Evolutionary conservation across 75 land plant genomes (phyloP).

Genomic region (Pinus tabuliformis): DNA sequence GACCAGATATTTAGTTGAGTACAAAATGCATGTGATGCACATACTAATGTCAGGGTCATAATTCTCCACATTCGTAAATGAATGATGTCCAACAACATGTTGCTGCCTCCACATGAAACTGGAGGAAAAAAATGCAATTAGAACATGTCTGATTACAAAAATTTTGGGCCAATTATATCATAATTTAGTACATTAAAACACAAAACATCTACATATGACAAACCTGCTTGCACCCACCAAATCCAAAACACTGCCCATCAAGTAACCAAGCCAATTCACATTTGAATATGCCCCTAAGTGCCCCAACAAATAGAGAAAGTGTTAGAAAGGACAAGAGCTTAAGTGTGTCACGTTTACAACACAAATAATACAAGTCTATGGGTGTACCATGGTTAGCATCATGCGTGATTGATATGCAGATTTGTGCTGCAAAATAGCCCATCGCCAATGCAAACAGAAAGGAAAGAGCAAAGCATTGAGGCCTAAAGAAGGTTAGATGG

Average conservation of each 20-base stretch:
- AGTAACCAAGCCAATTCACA: conserved; percentile 23
- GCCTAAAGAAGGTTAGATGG: conserved; percentile 30
- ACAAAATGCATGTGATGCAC: neutral
- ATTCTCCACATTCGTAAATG: conserved; percentile 46
- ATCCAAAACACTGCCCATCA: conserved; percentile 41
- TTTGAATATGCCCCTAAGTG: conserved; percentile 31
- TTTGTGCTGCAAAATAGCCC: conserved; percentile 47
- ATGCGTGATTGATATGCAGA: conserved; percentile 43
- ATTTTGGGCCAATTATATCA: no score
- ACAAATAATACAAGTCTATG: neutral
- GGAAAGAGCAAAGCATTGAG: conserved; percentile 21
- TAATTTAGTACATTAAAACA: no score
- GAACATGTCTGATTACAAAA: no score
- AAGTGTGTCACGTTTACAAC: no score
- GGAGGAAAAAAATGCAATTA: neutral
- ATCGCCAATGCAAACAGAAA: conserved; percentile 22
- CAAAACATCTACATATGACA: neutral
- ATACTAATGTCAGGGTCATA: conserved; percentile 54
- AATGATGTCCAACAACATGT: conserved; percentile 58
- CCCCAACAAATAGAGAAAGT: no score
- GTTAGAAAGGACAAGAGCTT: no score
- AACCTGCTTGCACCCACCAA: conserved; percentile 54
- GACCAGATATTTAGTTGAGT: no score
- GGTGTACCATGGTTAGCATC: conserved; percentile 49
- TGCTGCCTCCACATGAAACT: conserved; percentile 64